A percentile compares a stretch with the other conserved stretches of the same genome.
Conservation (phyloP, 176 grass and related monocot genomes). For the Triticum urartu region DNA sequence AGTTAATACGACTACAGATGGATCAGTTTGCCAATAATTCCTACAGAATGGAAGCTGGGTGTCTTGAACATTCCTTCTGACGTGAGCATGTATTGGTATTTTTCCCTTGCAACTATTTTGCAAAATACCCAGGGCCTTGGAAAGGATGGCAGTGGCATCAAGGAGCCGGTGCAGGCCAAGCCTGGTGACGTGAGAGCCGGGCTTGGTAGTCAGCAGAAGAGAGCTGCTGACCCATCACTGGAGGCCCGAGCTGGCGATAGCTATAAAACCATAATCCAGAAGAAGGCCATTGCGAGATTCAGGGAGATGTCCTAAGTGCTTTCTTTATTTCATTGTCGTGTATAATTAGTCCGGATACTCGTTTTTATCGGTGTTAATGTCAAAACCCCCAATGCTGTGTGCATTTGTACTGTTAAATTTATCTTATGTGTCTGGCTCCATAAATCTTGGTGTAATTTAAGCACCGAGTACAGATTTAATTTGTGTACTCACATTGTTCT, state of each 20-base stretch:
- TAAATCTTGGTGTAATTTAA: background rate
- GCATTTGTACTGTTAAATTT: background rate
- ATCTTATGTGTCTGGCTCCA: background rate
- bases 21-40: conserved; percentile 12
- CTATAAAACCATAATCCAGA: conserved; percentile 94
- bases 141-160: conserved; percentile 93
- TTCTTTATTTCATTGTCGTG: background rate
- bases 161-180: conserved; percentile 95
- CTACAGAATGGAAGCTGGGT: conserved; percentile 20
- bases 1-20: background rate
- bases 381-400: background rate
- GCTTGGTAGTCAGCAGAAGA: conserved; percentile 72
- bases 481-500: background rate
- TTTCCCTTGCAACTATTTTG: conserved; percentile 43
- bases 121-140: conserved; percentile 80
- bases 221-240: conserved; percentile 50
- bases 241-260: conserved; percentile 88
- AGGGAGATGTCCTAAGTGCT: conserved; percentile 66
- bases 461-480: background rate
- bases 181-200: conserved; percentile 68
- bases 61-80: conserved; percentile 31
- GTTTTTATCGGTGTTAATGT: background rate
- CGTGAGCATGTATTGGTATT: conserved; percentile 31
- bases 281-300: conserved; percentile 97
- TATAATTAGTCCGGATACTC: background rate